A percentile compares a stretch with the other conserved stretches of the same genome.
These are phyloP conservation scores for Eutypa lata DNA, from an alignment of 2,329 filamentous ascomycete species.

Conservation along the genomic window DNA sequence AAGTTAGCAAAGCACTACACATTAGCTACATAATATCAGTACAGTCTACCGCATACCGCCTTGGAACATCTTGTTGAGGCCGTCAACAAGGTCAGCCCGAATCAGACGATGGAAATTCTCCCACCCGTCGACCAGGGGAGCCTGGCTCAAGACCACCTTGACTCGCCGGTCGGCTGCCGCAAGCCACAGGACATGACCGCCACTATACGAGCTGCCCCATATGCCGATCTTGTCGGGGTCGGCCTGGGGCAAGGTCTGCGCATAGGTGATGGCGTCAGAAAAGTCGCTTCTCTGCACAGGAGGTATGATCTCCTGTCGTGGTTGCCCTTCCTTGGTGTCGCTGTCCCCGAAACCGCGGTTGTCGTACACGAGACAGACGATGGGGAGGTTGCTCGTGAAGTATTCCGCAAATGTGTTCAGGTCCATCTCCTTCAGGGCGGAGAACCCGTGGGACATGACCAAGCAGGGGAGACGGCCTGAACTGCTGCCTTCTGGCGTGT, in stretches of 20 bases:
- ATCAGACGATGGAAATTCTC: no score
- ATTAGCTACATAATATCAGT: no score
- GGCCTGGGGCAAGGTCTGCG: constrained; percentile 23
- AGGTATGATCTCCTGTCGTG: constrained; percentile 29
- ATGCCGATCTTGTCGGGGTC: constrained; percentile 22
- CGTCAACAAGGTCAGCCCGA: no score
- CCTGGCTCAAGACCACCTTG: constrained; percentile 36
- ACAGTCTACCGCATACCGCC: no score
- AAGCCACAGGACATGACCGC: constrained; percentile 36
- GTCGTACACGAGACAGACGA: constrained; percentile 32
- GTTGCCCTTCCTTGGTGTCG: constrained; percentile 23
- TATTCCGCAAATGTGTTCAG: constrained; percentile 17
- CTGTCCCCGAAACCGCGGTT: constrained; percentile 30
- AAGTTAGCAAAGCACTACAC: no score
- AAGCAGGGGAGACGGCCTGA: constrained; percentile 4
- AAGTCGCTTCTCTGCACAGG: constrained; percentile 29
- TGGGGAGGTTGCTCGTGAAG: constrained; percentile 15
- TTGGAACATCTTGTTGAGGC: no score
- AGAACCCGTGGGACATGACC: no score
- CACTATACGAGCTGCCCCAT: constrained; percentile 35
- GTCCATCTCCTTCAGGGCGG: no score
- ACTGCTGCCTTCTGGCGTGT: constrained; percentile 9
- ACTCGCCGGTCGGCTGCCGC: constrained; percentile 36
- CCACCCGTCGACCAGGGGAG: constrained; percentile 31
- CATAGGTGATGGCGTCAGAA: constrained; percentile 36